Conservation (phyloP, 2,329 filamentous ascomycete genomes). For the Aspergillus sp. region DNA sequence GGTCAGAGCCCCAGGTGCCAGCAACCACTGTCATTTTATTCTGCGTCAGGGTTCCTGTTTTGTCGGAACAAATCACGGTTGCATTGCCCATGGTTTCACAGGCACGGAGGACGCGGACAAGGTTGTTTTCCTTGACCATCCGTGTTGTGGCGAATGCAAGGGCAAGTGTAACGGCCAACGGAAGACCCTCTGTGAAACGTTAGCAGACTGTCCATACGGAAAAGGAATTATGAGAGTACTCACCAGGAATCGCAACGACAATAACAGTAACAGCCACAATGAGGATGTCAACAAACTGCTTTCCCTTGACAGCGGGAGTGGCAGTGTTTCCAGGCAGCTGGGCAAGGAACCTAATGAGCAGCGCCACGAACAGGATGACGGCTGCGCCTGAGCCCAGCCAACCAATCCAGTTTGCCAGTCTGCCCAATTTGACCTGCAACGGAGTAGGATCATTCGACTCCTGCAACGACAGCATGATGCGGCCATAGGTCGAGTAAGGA, state of each 20-base stretch:
- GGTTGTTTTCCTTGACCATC: conserved; percentile 71
- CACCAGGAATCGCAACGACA: conserved; percentile 64
- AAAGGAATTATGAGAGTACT: conserved; percentile 7
- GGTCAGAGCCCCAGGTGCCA: conserved; percentile 57
- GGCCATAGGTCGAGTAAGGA: conserved; percentile 66
- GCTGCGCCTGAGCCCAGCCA: conserved; percentile 67
- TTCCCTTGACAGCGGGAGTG: conserved; percentile 66
- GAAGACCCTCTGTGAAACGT: conserved; percentile 54
- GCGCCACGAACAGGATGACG: conserved; percentile 73
- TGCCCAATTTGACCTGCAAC: conserved; percentile 67
- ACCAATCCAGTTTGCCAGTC: conserved; percentile 69
- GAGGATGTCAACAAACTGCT: conserved; percentile 67
- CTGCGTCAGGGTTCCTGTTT: conserved; percentile 67
- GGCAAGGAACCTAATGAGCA: conserved; percentile 79
- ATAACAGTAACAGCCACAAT: conserved; percentile 75
- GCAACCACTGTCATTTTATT: conserved; percentile 73
- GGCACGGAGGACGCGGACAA: conserved; percentile 68
- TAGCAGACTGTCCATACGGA: conserved; percentile 30
- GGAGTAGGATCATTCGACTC: conserved; percentile 70
- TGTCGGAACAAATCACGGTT: conserved; percentile 73
- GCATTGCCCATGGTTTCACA: conserved; percentile 79
- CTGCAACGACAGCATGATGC: conserved; percentile 66
- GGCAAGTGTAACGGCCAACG: conserved; percentile 69
- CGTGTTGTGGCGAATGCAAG: conserved; percentile 69
- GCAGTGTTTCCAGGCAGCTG: conserved; percentile 49